Evolutionary conservation across 2,329 filamentous ascomycete genomes (phyloP), one percentile per base, ranked within the genome.

Genomic region (Aspergillus sp.): DNA sequence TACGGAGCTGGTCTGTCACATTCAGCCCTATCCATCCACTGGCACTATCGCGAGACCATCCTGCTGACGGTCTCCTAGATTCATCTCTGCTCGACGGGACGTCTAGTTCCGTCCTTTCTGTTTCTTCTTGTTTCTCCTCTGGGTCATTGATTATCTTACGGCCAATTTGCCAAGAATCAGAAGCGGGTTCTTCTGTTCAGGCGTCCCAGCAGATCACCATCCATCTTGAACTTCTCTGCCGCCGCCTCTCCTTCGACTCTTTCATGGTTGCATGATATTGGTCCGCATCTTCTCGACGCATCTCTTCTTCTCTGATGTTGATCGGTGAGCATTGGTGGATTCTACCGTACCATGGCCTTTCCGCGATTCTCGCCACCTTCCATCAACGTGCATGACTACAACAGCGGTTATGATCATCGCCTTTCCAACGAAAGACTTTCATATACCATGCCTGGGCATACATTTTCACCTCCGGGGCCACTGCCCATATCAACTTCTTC

Each of bases 401-500:
- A 67, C 45, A 60, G 65, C 48, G 54, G 61, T 43, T 61, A 63
- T 51, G 65, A 69, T 43, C 64, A 64, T 60, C 62, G 51, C 64
- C 65, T 53, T 62, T 65, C 55, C 61, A 66, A 55, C 63, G 71
- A 65, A 59, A 66, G 63, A 65, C 70, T 63, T 58, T 66, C 62
- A 57, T 69, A 70, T 62, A 69, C 64, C 64, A 70, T 72, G 63
- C 68, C 73, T 51, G 69, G 76, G 40, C 71, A 69, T 51, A 63
- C 73, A 54, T 67, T 68, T 46, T 64, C 73, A 44, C 69, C 76
- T 40, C 74, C 76, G 56, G 77, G 78, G 56, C 80, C 82, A 59
- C 83, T 88, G 82, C 76, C 83, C 54, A 87, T 88, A 65, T 83
- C 82, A 46, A 77, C 80, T 64, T 76, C 79, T 54, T 76, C 79